A percentile compares a stretch with the other conserved stretches of the same genome.
Evolutionary conservation across 768 basidiomycete genomes (phyloP).

Genomic region (Boletus rufocinnamomeus): DNA sequence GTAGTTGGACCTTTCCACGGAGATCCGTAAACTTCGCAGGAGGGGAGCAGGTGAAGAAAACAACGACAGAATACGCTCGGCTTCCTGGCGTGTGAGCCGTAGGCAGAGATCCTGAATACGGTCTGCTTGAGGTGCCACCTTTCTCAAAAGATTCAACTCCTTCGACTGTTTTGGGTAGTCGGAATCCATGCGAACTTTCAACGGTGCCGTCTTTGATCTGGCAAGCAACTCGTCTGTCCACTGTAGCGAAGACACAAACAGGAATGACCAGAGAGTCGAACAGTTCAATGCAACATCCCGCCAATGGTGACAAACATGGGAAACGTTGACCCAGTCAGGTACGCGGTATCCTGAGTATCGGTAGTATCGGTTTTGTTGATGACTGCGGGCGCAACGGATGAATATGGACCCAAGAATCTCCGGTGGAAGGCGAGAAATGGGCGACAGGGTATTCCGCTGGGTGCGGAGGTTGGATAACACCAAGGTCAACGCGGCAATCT

Average conservation of each 20-base stretch:
- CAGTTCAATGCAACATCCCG: conserved; percentile 44
- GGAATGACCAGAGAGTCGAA: conserved; percentile 43
- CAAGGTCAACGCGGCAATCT: conserved; percentile 17
- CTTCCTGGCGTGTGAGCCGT: conserved; percentile 16
- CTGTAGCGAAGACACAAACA: conserved; percentile 34
- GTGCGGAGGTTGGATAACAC: conserved; percentile 19
- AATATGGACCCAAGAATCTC: conserved; percentile 28
- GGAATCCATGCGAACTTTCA: conserved; percentile 27
- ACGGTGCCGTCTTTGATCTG: conserved; percentile 45
- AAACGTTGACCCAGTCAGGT: conserved; percentile 27
- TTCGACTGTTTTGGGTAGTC: conserved; percentile 29
- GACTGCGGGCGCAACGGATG: conserved; percentile 10
- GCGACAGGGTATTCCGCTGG: conserved; percentile 19
- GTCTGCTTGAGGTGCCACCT: conserved; percentile 34
- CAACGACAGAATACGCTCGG: conserved; percentile 29
- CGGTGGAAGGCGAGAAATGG: conserved; percentile 23
- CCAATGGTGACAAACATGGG: conserved; percentile 40
- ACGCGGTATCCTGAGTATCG: not conserved
- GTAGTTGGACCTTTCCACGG: conserved; percentile 21
- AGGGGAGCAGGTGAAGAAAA: conserved; percentile 33
- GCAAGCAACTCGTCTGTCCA: conserved; percentile 47
- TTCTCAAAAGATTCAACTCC: conserved; percentile 34
- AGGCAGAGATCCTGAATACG: conserved; percentile 39
- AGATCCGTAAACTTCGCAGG: conserved; percentile 34
- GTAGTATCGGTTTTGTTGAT: not conserved